phyloP scores from a whole-genome alignment of 2,329 filamentous ascomycete genomes.

The Aspergillus awamori region DNA sequence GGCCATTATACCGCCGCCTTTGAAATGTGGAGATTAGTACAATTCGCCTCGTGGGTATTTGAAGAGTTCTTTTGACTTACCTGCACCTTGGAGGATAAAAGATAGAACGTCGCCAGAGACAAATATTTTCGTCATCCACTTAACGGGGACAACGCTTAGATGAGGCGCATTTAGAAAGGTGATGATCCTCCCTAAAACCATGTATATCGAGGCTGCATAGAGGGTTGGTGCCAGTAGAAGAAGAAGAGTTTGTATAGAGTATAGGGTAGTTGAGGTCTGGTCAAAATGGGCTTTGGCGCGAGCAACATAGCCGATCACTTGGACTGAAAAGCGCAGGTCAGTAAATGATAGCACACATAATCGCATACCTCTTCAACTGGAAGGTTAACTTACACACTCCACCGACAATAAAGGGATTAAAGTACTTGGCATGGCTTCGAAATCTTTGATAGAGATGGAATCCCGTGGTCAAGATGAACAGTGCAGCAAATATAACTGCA shows the following conservation, averaged over 20 bases:
- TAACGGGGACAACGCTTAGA: background rate
- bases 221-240: constrained; percentile 7
- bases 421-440: constrained; percentile 14
- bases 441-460: constrained; percentile 20
- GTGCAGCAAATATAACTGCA: constrained; percentile 26
- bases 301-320: constrained; percentile 5
- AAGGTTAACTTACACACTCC: constrained; percentile 20
- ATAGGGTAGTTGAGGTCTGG: background rate
- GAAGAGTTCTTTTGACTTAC: background rate
- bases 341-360: background rate
- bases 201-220: constrained; percentile 7
- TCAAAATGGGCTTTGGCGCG: constrained; percentile 7
- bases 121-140: constrained; percentile 9
- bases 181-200: background rate
- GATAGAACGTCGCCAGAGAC: constrained; percentile 7
- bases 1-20: constrained; percentile 9
- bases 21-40: background rate
- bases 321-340: background rate
- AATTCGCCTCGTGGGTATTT: background rate
- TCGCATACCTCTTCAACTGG: background rate
- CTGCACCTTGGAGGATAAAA: constrained; percentile 3
- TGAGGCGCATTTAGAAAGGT: background rate
- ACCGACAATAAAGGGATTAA: constrained; percentile 21
- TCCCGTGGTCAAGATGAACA: constrained; percentile 21
- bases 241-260: constrained; percentile 7